These are phyloP conservation scores for Termitomyces titanicus DNA, from an alignment of 768 basidiomycete genomes.

Conservation along the genomic window DNA sequence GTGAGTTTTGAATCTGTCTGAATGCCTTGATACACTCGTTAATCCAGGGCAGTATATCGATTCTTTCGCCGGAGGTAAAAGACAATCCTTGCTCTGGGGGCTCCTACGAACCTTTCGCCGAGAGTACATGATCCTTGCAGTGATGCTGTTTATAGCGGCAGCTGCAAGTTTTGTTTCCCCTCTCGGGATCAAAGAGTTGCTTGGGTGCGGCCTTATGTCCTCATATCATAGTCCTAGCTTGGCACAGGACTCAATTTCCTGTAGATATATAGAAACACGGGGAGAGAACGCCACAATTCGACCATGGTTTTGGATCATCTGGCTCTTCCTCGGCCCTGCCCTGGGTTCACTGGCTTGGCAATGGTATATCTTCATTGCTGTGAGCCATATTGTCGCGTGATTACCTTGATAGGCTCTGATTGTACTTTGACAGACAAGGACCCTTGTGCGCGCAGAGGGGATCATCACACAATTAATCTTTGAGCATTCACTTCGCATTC, in stretches of 20 bases:
- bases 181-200: slow-evolving; percentile 37
- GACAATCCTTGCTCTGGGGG: slow-evolving; percentile 43
- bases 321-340: slow-evolving; percentile 46
- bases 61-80: slow-evolving; percentile 33
- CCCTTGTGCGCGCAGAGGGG: slow-evolving; percentile 45
- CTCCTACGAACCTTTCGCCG: slow-evolving; percentile 35
- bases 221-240: neutral
- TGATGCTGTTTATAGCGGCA: slow-evolving; percentile 24
- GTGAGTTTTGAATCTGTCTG: slow-evolving; percentile 16
- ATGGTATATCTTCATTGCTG: slow-evolving; percentile 50
- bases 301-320: slow-evolving; percentile 69
- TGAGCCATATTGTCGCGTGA: slow-evolving; percentile 11
- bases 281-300: slow-evolving; percentile 45
- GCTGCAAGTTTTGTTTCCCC: slow-evolving; percentile 31
- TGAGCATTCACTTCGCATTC: slow-evolving; percentile 53
- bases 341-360: slow-evolving; percentile 43
- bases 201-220: slow-evolving; percentile 25
- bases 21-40: neutral
- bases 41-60: slow-evolving; percentile 30
- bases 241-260: neutral
- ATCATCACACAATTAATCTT: slow-evolving; percentile 39
- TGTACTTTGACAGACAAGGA: slow-evolving; percentile 35
- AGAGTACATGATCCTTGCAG: slow-evolving; percentile 28
- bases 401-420: neutral
- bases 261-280: slow-evolving; percentile 55